These are phyloP conservation scores for Aspergillus bombycis DNA, from an alignment of 2,329 filamentous ascomycete genomes.

Conservation along the genomic window DNA sequence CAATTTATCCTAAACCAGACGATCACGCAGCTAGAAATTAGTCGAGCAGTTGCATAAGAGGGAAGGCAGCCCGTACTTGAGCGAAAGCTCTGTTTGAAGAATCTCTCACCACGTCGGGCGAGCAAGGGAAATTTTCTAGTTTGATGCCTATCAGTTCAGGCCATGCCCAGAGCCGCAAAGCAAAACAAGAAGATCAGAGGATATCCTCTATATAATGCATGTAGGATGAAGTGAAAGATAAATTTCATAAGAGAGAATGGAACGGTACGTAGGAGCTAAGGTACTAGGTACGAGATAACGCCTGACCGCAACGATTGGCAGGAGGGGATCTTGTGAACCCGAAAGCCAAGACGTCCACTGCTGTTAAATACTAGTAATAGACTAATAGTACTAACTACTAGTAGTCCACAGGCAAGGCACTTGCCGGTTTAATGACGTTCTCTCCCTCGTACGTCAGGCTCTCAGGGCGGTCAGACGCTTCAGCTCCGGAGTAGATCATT, in stretches of 20 bases:
- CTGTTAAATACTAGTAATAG: not conserved
- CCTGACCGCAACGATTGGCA: not conserved
- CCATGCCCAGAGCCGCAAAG: not conserved
- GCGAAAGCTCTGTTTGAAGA: not conserved
- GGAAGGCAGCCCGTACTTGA: not conserved
- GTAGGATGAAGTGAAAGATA: not conserved
- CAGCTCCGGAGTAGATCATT: not conserved
- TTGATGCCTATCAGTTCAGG: not conserved
- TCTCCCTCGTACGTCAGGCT: slow-evolving; percentile 6
- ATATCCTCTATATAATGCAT: not conserved
- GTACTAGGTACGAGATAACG: not conserved
- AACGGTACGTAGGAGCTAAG: not conserved
- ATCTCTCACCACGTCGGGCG: not conserved
- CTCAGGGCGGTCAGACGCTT: slow-evolving; percentile 6
- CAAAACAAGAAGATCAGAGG: not conserved
- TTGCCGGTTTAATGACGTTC: not conserved
- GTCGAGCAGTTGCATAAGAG: not conserved
- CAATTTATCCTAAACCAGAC: not conserved
- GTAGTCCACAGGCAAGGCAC: not conserved
- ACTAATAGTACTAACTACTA: no score
- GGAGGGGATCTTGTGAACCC: not conserved
- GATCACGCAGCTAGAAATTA: not conserved
- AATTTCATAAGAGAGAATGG: not conserved
- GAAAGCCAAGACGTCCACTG: not conserved
- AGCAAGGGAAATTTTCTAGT: not conserved